Percentiles rank a stretch among this genome's conserved stretches.
phyloP scores from a whole-genome alignment of 192 early-diverging fungal genomes.

The Radiomyces spectabilis region DNA sequence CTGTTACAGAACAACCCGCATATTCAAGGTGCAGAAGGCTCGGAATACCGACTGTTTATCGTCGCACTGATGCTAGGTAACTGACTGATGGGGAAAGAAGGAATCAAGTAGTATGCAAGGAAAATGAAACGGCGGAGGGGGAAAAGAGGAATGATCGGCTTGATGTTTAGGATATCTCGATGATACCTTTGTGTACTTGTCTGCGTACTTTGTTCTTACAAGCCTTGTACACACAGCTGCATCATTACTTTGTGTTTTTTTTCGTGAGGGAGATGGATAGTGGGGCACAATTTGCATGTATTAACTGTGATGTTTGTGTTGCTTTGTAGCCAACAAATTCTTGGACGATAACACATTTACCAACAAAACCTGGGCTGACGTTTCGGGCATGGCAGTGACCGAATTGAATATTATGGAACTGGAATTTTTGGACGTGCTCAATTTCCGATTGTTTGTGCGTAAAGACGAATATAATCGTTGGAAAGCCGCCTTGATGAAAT shows the following conservation, averaged over 20 bases:
- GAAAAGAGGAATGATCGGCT: neutral
- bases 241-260: no score
- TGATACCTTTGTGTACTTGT: neutral
- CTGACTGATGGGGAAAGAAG: neutral
- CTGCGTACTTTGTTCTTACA: neutral
- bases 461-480: slow-evolving; percentile 61
- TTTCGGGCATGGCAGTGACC: slow-evolving; percentile 73
- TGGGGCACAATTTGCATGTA: no score
- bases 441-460: slow-evolving; percentile 67
- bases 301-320: no score
- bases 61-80: slow-evolving; percentile 44
- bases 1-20: slow-evolving; percentile 28
- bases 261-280: no score
- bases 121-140: no score
- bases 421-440: slow-evolving; percentile 70
- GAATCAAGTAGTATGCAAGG: no score
- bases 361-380: slow-evolving; percentile 82
- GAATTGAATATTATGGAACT: slow-evolving; percentile 81
- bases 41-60: slow-evolving; percentile 47
- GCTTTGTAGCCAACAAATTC: slow-evolving; percentile 61
- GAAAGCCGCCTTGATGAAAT: slow-evolving; percentile 42
- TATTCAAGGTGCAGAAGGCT: slow-evolving; percentile 44
- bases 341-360: slow-evolving; percentile 88
- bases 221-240: no score
- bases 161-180: no score